Evolutionary conservation across 1,284 basidiomycete species (phyloP), one percentile per base, ranked within the genome.

Genomic region (Kalmanozyma brasiliensis): DNA sequence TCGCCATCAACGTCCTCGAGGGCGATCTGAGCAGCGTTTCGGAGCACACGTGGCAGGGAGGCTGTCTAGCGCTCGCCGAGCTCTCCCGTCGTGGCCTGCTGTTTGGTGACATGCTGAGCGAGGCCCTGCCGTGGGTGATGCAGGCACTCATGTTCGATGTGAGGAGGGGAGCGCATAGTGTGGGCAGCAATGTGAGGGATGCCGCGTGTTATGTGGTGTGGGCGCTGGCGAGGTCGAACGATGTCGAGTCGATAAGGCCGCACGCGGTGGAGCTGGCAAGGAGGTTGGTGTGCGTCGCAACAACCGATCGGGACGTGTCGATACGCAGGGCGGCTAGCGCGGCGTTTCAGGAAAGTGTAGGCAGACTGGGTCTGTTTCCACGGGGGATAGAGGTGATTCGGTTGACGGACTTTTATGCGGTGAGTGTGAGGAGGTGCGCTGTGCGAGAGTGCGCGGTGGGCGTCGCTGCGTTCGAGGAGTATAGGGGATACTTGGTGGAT

Each of bases 301-400:
- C 93, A 34, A 93, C 90, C 73, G 96, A 99, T 83, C 87, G 96
- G 24, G 96, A 98, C 80, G 89, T 98, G 13, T 91, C 93, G 58
- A 93, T 98, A 45, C 87, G 96, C n/a, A 85, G 96, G 63, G 96
- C 96, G 4, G 94, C 95, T 3, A 98, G 94, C 83, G 96, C 96
- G 9, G 93, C 95, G 4, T 98, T 93, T 81, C 96, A 98, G 82
- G 96, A 99, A 83, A 90, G 91, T 76, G 96, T 98, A 36, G 96
- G 96, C 9, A 86, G 96, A 75, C 90, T 91, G 47, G 44, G 48
- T 46, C 83, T 94, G 49, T 94, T 98, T 79, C 90, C 92, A 35
- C 90, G 94, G 82, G 96, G 96, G 1, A 97, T 99, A 60, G 92
- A 94, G 75, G 89, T 97, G 16, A 85, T 99, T 30, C 86, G 89